Base-by-base conservation (phyloP, 106 monocot genomes). In the Alisma plantagoaquatica region DNA sequence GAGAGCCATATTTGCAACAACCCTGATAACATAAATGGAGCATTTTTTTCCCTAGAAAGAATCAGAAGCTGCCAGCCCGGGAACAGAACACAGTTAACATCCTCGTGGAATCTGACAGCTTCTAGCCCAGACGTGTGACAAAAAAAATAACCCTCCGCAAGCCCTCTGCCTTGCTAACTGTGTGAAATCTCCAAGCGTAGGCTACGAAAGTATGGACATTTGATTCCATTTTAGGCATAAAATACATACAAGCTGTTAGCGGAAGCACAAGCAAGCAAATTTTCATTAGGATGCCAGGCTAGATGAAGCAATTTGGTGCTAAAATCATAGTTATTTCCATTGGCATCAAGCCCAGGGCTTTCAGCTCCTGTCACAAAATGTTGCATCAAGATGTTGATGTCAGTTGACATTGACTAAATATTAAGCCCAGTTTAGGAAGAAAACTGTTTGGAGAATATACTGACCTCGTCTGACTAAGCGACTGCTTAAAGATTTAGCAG, bases 41-140 rank as follows among this genome's bases (percentile, higher is more conserved):
- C n/a, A n/a, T n/a, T n/a, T n/a, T n/a, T n/a, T n/a, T n/a, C n/a
- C n/a, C n/a, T n/a, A n/a, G 12, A 57, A 49, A 66, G 31, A 67
- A 28, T 22, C 22, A 22, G 29, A 60, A 49, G 30, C 45, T 46
- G 46, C 29, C 46, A 24, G 14, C 41, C 63, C 43, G 57, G 31
- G 68, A 74, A 71, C 51, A 62, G 57, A 74, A 63, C 24, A 22
- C 49, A 62, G 59, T 45, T 19, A 47, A 32, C 59, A 41, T 49
- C 53, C 65, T 67, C 73, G 26, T 67, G 76, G 63, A 76, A 58
- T 73, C 58, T 21, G 75, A 66, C 62, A 60, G 68, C 65, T 43
- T 74, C 62, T 43, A 29, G 52, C 69, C 63, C 65, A 11, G 11
- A 55, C 35, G 10, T 49, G 43, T 23, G 56, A 56, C 20, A 63